Evolutionary conservation across 768 basidiomycete species (phyloP).

Genomic region (Tylopilus plumbeoviolaceoides): DNA sequence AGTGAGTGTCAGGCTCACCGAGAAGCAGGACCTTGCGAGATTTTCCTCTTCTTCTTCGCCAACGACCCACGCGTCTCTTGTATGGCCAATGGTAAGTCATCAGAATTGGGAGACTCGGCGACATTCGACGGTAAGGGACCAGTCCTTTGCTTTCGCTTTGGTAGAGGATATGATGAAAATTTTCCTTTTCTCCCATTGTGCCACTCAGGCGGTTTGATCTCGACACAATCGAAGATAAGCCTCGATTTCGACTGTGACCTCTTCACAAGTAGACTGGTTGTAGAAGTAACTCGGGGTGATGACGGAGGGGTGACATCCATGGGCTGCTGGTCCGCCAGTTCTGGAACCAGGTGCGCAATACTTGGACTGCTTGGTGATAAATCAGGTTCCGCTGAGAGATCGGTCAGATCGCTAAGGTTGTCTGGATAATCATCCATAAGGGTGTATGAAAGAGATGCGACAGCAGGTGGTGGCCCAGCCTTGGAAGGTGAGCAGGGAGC

Average conservation of each 20-base stretch:
- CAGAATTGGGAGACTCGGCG: neutral
- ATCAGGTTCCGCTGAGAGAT: constrained; percentile 23
- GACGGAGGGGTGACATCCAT: neutral
- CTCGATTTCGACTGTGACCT: constrained; percentile 6
- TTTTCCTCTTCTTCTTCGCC: constrained; percentile 18
- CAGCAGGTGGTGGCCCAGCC: neutral
- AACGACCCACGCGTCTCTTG: constrained; percentile 1
- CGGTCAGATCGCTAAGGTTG: constrained; percentile 28
- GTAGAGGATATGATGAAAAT: neutral
- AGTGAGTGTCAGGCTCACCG: constrained; percentile 31
- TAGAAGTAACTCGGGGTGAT: neutral
- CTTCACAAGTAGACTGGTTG: neutral
- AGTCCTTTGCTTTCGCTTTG: constrained; percentile 13
- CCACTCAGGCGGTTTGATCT: constrained; percentile 17
- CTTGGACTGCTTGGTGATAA: constrained; percentile 10
- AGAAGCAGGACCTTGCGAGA: constrained; percentile 23
- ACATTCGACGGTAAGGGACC: neutral
- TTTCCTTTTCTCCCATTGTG: neutral
- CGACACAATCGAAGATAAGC: constrained; percentile 23
- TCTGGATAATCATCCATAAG: constrained; percentile 13
- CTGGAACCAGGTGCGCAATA: neutral
- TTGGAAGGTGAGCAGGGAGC: neutral
- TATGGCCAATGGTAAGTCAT: neutral
- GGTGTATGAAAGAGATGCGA: neutral
- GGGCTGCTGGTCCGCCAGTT: neutral